A percentile compares a stretch with the other conserved stretches of the same genome.
phyloP scores from a whole-genome alignment of 371 early-diverging fungal genomes.

The Phascolomyces articulosus region DNA sequence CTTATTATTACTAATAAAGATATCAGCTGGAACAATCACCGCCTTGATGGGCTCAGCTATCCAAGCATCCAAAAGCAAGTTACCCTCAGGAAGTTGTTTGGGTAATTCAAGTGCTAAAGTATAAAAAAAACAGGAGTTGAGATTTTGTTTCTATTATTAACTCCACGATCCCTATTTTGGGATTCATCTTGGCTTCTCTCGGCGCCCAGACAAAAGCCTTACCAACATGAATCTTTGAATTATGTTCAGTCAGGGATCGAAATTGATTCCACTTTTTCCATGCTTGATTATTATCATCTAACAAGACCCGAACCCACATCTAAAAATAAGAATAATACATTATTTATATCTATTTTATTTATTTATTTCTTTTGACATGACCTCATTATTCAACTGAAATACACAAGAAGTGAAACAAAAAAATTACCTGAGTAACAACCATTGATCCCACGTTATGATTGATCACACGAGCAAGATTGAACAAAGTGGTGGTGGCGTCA shows the following conservation, averaged over 20 bases:
- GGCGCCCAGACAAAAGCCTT: no score
- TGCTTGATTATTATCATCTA: conserved; percentile 34
- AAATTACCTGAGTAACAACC: conserved; percentile 48
- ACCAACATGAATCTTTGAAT: conserved; percentile 58
- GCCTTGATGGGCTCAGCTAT: conserved; percentile 84
- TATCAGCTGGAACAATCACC: conserved; percentile 69
- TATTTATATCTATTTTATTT: not conserved
- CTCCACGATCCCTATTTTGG: not conserved
- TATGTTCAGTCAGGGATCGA: conserved; percentile 59
- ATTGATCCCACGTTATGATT: conserved; percentile 44
- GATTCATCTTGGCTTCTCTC: no score
- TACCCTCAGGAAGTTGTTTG: conserved; percentile 54
- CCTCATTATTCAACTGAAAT: no score
- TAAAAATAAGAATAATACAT: conserved; percentile 14
- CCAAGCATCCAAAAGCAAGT: conserved; percentile 70
- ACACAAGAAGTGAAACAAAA: no score
- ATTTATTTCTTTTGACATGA: not conserved
- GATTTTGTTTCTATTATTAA: not conserved
- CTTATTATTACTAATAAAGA: conserved; percentile 78
- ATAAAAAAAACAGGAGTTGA: not conserved
- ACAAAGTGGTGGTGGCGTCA: conserved; percentile 18
- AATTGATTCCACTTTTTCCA: conserved; percentile 75
- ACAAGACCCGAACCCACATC: conserved; percentile 41
- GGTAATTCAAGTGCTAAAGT: conserved; percentile 66
- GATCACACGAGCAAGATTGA: conserved; percentile 65